These are phyloP conservation scores for Apiospora arundinis DNA, from an alignment of 2,329 filamentous ascomycete species.

Conservation along the genomic window DNA sequence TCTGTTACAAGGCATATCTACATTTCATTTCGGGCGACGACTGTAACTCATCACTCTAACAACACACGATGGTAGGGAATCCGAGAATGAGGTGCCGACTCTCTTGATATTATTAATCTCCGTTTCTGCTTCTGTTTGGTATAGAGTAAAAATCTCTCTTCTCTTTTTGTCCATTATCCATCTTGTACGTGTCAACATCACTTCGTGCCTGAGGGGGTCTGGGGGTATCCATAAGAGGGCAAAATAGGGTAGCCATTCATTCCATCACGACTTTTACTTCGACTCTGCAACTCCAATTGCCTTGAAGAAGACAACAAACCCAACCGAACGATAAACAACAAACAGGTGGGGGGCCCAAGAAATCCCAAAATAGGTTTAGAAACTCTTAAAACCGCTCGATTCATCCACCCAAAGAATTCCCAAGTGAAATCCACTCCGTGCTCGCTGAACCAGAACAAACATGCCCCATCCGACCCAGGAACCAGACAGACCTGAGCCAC, in stretches of 20 bases:
- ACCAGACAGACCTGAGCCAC: background rate
- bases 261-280: conserved; percentile 3
- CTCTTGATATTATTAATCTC: background rate
- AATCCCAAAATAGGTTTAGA: conserved; percentile 4
- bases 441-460: conserved; percentile 13
- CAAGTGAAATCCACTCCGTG: background rate
- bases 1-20: background rate
- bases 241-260: conserved; percentile 8
- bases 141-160: background rate
- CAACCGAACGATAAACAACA: conserved; percentile 10
- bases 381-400: conserved; percentile 1
- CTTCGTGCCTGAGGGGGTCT: background rate
- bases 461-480: background rate
- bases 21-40: background rate
- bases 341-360: background rate
- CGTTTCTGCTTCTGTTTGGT: background rate
- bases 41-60: background rate
- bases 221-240: conserved; percentile 13
- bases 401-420: conserved; percentile 12
- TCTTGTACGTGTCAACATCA: background rate
- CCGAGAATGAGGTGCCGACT: background rate
- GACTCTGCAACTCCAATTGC: background rate
- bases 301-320: conserved; percentile 2
- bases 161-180: conserved; percentile 7
- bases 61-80: background rate